Evolutionary conservation across 805 yeast species (phyloP), one percentile per base, ranked within the genome.

Genomic region (Candida stauntonica): DNA sequence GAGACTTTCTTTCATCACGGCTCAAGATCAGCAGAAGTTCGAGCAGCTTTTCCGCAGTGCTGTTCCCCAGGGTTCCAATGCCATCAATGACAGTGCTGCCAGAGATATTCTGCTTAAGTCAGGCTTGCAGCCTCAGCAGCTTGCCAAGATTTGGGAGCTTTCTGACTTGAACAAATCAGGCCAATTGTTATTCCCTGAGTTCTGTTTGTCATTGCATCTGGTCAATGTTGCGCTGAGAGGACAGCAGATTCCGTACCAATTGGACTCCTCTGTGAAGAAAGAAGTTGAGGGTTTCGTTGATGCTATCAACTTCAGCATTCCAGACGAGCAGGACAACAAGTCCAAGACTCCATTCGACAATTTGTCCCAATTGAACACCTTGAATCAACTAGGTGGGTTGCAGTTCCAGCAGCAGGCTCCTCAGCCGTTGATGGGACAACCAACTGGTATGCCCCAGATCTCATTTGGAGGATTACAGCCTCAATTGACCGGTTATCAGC

Each of bases 91-190:
- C 9, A 81, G 77, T 32, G 67, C 82, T 5, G 95, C 96, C 13
- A 77, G 89, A 50, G 80, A 78, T 45, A 81, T 91, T 43, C 68
- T 91, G 51, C 67, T 86, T 65, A 76, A 85, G 49, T 88, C 96
- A 0, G 86, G 86, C 6, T 68, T 91, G 38, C 68, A 77, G 29
- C 87, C 95, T 3, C 69, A 75, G 18, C 77, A 81, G 30, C 70
- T 91, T 50, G 91, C 91, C 3, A 86, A 78, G 51, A 83, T 91
- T 44, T 91, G 98, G 98, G 79, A 83, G 17, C 67, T 91, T 41
- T 75, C 95, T n/a, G 98, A 91, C 56, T 81, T 95, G 2, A 84
- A 80, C 51, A 82, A 78, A 52, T 80, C 93, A 7, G 98, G 98
- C 2, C 72, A 78, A 39, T 73, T 91, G 44, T 64, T 91, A 51